phyloP scores from a whole-genome alignment of 2,329 filamentous ascomycete genomes.

The Catunica adiposa region DNA sequence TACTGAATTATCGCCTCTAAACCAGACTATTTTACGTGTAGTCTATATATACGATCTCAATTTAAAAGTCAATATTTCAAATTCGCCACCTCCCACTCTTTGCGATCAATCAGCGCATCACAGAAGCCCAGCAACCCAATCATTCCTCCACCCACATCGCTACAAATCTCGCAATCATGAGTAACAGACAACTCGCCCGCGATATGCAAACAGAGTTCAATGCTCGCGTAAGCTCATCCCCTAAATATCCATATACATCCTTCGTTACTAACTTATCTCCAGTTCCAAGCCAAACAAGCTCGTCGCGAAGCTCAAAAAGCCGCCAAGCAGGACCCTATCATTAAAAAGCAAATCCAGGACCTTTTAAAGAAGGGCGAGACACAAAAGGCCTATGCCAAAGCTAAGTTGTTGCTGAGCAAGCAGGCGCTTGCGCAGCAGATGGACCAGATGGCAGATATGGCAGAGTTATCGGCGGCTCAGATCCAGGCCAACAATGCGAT shows the following conservation, averaged over 20 bases:
- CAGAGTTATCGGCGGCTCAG: conserved; percentile 41
- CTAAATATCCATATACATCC: neutral
- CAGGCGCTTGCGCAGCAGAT: conserved; percentile 46
- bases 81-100: neutral
- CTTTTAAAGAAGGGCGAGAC: conserved; percentile 47
- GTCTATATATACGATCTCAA: neutral
- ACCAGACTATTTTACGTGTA: neutral
- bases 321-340: conserved; percentile 41
- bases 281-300: conserved; percentile 47
- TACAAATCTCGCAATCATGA: neutral
- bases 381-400: conserved; percentile 46
- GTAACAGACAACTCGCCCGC: neutral
- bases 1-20: neutral
- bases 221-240: conserved; percentile 32
- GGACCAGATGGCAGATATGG: conserved; percentile 49
- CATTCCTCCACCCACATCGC: neutral
- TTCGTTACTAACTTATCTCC: neutral
- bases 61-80: neutral
- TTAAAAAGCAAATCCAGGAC: conserved; percentile 47
- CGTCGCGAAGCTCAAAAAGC: conserved; percentile 44
- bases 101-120: neutral
- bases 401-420: conserved; percentile 44
- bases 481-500: conserved; percentile 49
- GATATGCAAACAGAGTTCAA: conserved; percentile 43
- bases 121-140: neutral